Base-by-base conservation (phyloP, 371 early-diverging fungal species). In the Apophysomyces trapeziformis region DNA sequence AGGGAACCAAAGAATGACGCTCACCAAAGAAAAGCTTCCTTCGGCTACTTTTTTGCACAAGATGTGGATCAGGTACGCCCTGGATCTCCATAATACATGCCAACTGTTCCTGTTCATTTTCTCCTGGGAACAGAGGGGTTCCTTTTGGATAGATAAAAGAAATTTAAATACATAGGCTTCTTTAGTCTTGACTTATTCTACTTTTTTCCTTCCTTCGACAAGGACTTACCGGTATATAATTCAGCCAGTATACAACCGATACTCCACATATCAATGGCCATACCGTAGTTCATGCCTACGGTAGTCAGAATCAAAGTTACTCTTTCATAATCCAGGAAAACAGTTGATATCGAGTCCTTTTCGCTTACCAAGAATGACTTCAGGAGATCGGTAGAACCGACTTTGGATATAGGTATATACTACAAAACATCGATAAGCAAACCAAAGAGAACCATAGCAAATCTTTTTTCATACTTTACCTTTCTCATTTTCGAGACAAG, bases 201-300 rank as follows among this genome's bases (percentile, higher is more conserved):
- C 47, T 7, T 18, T 43, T 16, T 14, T 44, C 26, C 26, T 26
- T 45, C 8, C 7, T 41, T 5, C 13, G 7, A 58, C 38, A 16
- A 8, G 14, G 2, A 18, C 32, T 66, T 70, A 14, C 94, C 94
- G 0, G 92, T 91, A 60, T 91, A 86, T 18, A 99, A 84, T 72
- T 99, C 99, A 16, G 92, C 95, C 6, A 98, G 84, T 46, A 99
- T 98, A 77, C 99, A 99, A 0, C 99, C 99, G 35, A 99, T 80
- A 58, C 93, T 92, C 99, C 99, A 99, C 89, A 99, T 96, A 78
- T 99, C 99, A 67, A 99, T 95, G 2, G 94, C 86, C 68, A 87
- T 91, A 56, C 85, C 89, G 75, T 99, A 99, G 3, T 83, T 75
- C 71, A 89, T 79, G 9, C 72, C 69, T 68, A 26, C 32, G 2